These are phyloP conservation scores for Lachnellula cervina DNA, from an alignment of 2,329 filamentous ascomycete genomes.

Conservation along the genomic window DNA sequence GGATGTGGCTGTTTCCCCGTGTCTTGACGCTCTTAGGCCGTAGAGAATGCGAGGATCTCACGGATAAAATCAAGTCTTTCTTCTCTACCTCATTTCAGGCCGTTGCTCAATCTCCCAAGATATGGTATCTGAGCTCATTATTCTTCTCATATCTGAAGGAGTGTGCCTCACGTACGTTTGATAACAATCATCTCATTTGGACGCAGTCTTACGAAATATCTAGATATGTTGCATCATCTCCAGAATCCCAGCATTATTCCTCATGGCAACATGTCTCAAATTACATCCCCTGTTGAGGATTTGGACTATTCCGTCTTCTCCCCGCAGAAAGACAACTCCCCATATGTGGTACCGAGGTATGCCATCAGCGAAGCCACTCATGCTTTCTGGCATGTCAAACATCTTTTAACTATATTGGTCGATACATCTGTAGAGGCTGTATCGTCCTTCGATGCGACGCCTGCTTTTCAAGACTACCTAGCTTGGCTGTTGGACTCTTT, in stretches of 20 bases:
- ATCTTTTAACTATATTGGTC: constrained; percentile 27
- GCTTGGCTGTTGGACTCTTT: constrained; percentile 32
- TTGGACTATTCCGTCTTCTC: constrained; percentile 13
- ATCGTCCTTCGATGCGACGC: constrained; percentile 23
- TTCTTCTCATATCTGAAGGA: constrained; percentile 47
- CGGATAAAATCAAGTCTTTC: constrained; percentile 48
- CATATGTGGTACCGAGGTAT: constrained; percentile 15
- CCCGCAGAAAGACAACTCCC: constrained; percentile 1
- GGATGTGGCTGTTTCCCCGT: constrained; percentile 59
- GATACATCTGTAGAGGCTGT: constrained; percentile 25
- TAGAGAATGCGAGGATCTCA: constrained; percentile 42
- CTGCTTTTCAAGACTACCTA: constrained; percentile 30
- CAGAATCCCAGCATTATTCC: constrained; percentile 16
- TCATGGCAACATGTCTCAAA: constrained; percentile 6
- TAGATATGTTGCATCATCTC: constrained; percentile 27
- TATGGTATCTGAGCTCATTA: constrained; percentile 45
- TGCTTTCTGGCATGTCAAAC: constrained; percentile 24
- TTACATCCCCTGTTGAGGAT: constrained; percentile 20
- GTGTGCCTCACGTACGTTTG: constrained; percentile 26
- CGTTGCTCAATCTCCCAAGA: constrained; percentile 38
- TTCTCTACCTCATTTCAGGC: constrained; percentile 45
- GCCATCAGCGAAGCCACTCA: constrained; percentile 16
- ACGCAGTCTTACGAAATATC: not conserved
- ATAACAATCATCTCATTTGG: not conserved
- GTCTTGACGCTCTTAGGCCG: constrained; percentile 54